phyloP scores from a whole-genome alignment of 2,329 filamentous ascomycete species.

The Sporothrix euskadiensis region DNA sequence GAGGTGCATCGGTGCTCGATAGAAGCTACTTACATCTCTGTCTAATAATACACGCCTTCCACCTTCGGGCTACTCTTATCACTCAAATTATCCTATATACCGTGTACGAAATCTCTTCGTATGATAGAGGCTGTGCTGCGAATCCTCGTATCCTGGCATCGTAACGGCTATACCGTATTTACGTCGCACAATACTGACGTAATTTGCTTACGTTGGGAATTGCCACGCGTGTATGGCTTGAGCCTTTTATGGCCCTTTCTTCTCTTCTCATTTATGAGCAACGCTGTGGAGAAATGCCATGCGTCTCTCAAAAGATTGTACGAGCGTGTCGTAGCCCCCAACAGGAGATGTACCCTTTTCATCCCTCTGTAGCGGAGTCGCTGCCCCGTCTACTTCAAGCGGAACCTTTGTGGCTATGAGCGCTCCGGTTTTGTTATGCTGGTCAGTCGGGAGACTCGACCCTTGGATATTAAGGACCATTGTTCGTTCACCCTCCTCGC shows the following conservation, averaged over 20 bases:
- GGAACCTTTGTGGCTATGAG: background rate
- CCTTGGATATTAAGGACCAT: constrained; percentile 67
- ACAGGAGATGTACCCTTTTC: background rate
- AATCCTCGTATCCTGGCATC: too few relatives aligned
- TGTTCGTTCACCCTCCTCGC: constrained; percentile 39
- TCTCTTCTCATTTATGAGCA: constrained; percentile 52
- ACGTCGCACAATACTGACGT: too few relatives aligned
- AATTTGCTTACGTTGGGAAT: background rate
- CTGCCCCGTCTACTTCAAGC: background rate
- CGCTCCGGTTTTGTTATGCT: background rate
- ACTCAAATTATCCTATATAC: background rate
- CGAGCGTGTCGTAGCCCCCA: constrained; percentile 52
- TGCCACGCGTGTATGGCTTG: background rate
- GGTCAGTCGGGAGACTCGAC: constrained; percentile 16
- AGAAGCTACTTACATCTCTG: background rate
- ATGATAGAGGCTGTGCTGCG: too few relatives aligned
- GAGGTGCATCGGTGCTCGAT: background rate
- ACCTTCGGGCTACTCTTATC: background rate
- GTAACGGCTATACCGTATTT: too few relatives aligned
- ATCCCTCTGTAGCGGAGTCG: background rate
- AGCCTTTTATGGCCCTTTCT: background rate
- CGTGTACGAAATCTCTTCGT: background rate
- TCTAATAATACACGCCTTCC: background rate
- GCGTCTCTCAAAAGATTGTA: constrained; percentile 59
- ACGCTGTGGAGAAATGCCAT: constrained; percentile 58